These are phyloP conservation scores for Purpureocillium lavendulum DNA, from an alignment of 2,329 filamentous ascomycete species.

Conservation along the genomic window DNA sequence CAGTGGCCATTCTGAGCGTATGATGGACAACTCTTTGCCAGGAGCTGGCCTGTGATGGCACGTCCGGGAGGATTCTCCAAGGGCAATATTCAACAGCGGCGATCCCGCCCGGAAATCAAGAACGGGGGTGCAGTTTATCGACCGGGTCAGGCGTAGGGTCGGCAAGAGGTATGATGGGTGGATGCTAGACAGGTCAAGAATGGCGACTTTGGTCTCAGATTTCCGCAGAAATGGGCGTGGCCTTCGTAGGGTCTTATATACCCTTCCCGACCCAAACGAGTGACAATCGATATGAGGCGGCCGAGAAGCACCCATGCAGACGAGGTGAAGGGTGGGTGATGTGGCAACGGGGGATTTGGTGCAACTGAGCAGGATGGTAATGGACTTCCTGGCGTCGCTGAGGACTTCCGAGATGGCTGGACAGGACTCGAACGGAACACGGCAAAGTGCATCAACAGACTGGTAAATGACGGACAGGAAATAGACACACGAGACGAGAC, in stretches of 20 bases:
- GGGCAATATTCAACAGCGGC: too few relatives aligned
- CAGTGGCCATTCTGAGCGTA: slow-evolving; percentile 12
- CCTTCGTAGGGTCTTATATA: slow-evolving; percentile 7
- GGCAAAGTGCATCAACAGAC: slow-evolving; percentile 4
- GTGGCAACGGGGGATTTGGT: slow-evolving; percentile 8
- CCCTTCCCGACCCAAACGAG: not conserved
- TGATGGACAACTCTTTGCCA: too few relatives aligned
- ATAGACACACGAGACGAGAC: not conserved
- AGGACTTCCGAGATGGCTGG: not conserved
- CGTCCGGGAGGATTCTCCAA: too few relatives aligned
- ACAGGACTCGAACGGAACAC: not conserved
- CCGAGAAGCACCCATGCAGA: slow-evolving; percentile 4
- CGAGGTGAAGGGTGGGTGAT: slow-evolving; percentile 3
- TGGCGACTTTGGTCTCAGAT: slow-evolving; percentile 5
- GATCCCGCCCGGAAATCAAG: not conserved
- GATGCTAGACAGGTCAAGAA: slow-evolving; percentile 6
- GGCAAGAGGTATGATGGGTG: slow-evolving; percentile 3
- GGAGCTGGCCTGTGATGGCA: too few relatives aligned
- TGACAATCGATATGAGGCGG: not conserved
- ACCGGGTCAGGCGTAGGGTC: slow-evolving; percentile 4
- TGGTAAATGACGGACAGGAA: too few relatives aligned
- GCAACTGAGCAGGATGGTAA: slow-evolving; percentile 6
- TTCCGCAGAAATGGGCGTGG: slow-evolving; percentile 2
- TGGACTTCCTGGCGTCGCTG: not conserved
- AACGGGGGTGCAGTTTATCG: not conserved